Conservation (phyloP, 352 stramenopile genomes). For the Globisporangium viniferum region DNA sequence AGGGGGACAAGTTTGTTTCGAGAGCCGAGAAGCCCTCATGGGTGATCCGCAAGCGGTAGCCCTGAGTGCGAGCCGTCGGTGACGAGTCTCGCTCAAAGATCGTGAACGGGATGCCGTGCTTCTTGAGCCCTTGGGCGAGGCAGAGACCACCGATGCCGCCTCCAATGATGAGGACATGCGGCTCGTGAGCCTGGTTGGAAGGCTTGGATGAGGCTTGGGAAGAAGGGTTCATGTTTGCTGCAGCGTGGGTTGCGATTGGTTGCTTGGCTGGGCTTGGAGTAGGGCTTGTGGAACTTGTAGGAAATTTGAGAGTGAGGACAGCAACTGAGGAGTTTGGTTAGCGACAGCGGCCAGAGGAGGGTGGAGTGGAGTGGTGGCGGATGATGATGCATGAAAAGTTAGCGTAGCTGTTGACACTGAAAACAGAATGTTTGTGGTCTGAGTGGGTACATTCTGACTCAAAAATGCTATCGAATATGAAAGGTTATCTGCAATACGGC, state of each 20-base stretch:
- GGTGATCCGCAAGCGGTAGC: conserved; percentile 57
- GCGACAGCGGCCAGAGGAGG: no score
- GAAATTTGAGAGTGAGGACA: background rate
- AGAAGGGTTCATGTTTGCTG: background rate
- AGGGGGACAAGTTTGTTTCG: conserved; percentile 30
- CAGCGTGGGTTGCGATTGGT: background rate
- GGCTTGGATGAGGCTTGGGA: background rate
- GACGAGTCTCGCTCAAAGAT: conserved; percentile 58
- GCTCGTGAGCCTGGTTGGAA: background rate
- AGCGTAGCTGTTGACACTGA: background rate
- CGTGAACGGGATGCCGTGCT: conserved; percentile 53
- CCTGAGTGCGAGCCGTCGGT: conserved; percentile 51
- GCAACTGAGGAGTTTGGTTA: background rate
- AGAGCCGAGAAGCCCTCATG: conserved; percentile 47
- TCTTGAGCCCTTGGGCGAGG: conserved; percentile 51
- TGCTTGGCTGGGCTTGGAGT: background rate
- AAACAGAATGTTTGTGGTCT: background rate
- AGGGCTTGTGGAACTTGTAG: background rate
- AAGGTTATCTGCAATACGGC: background rate
- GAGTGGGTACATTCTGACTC: conserved; percentile 1
- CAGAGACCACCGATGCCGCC: conserved; percentile 54
- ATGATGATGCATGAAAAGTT: background rate
- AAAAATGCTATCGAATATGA: background rate
- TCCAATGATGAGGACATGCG: conserved; percentile 44
- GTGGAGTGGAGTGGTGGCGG: background rate